Conservation (phyloP, 441 rosid genomes). For the Erysimum cheiri region DNA sequence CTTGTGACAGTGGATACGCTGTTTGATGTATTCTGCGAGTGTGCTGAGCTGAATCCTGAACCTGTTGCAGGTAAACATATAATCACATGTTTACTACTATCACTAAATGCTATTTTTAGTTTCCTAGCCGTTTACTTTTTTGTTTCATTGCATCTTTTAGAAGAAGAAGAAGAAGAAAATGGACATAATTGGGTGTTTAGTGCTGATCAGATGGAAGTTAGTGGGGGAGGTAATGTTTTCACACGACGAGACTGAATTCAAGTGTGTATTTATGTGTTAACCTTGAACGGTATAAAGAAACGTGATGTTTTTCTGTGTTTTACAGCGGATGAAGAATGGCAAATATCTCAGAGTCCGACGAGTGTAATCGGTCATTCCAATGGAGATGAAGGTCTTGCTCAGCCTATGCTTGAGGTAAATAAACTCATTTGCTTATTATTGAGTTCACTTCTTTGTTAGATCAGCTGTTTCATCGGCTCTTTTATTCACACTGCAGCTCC, state of each 20-base stretch:
- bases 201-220: slow-evolving; percentile 68
- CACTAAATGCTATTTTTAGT: neutral
- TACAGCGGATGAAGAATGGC: slow-evolving; percentile 59
- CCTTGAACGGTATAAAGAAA: slow-evolving; percentile 16
- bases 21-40: slow-evolving; percentile 84
- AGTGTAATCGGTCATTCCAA: slow-evolving; percentile 80
- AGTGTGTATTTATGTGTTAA: neutral
- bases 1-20: slow-evolving; percentile 71
- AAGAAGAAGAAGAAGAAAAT: slow-evolving; percentile 54
- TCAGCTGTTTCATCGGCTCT: neutral
- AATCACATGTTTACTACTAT: neutral
- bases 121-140: slow-evolving; percentile 7
- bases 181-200: slow-evolving; percentile 72
- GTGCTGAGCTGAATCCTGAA: slow-evolving; percentile 96
- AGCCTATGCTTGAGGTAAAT: slow-evolving; percentile 71
- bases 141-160: slow-evolving; percentile 25
- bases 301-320: slow-evolving; percentile 2
- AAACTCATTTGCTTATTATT: neutral
- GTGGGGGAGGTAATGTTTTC: slow-evolving; percentile 54
- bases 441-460: no score
- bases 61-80: slow-evolving; percentile 65
- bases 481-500: slow-evolving; percentile 58
- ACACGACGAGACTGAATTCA: neutral
- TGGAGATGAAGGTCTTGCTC: slow-evolving; percentile 73
- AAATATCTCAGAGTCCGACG: slow-evolving; percentile 53